Evolutionary conservation across 345 rosid species (phyloP).

Genomic region (Fremontodendron californicum): DNA sequence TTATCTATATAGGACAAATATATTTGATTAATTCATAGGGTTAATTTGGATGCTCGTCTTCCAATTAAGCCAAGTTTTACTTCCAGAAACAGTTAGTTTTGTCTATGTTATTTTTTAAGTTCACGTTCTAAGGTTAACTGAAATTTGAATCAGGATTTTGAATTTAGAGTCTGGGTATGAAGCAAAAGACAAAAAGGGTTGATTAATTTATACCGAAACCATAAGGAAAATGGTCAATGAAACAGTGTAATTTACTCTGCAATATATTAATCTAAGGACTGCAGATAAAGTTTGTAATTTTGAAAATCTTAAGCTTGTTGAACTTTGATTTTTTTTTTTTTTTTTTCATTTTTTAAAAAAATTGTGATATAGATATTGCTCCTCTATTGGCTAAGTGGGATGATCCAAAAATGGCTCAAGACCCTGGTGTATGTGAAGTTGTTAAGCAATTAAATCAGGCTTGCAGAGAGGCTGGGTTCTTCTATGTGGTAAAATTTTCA

Average conservation of each 20-base stretch:
- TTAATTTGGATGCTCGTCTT: background rate
- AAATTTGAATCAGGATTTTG: background rate
- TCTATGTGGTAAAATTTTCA: conserved; percentile 60
- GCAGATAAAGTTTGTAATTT: background rate
- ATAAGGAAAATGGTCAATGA: background rate
- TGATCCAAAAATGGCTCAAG: conserved; percentile 56
- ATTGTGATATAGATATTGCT: conserved; percentile 66
- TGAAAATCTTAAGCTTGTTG: background rate
- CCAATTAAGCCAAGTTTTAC: background rate
- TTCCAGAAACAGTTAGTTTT: background rate
- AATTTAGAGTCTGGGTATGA: background rate
- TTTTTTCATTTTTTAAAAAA: too few species aligned
- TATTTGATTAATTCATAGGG: background rate
- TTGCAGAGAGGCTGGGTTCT: conserved; percentile 82
- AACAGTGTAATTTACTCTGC: background rate
- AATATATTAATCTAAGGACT: too few species aligned
- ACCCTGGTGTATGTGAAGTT: conserved; percentile 49
- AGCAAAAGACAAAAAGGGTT: background rate
- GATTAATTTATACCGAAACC: background rate
- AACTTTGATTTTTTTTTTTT: too few species aligned
- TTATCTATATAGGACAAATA: background rate
- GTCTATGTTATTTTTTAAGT: background rate
- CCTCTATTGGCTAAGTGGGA: conserved; percentile 53
- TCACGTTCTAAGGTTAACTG: background rate
- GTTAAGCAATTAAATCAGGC: conserved; percentile 62